Conservation (phyloP, 2,329 filamentous ascomycete genomes). For the Pyricularia pennisetigena region DNA sequence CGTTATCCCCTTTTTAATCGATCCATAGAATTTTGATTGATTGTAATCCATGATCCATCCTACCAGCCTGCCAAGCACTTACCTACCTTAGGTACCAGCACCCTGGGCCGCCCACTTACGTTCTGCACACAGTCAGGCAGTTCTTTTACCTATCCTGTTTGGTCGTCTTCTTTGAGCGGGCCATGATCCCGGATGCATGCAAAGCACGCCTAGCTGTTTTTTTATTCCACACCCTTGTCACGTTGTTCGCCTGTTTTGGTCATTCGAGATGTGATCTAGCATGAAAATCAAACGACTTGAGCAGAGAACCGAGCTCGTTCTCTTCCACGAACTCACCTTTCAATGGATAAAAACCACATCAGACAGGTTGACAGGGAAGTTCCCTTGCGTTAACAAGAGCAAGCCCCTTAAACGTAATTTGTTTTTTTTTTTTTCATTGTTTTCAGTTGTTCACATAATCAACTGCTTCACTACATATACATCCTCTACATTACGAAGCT, state of each 20-base stretch:
- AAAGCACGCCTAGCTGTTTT: neutral
- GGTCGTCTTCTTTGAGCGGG: neutral
- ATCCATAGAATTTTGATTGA: neutral
- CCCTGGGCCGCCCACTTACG: neutral
- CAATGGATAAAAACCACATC: neutral
- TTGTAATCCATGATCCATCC: neutral
- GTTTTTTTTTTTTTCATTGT: no score
- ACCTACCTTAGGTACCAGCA: neutral
- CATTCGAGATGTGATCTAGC: neutral
- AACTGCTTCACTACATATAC: neutral
- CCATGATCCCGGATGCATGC: neutral
- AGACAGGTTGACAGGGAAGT: no score
- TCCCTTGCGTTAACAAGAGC: neutral
- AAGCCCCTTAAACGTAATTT: neutral
- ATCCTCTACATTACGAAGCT: neutral
- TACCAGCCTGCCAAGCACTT: neutral
- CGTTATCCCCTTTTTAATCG: neutral
- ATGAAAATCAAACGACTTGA: neutral
- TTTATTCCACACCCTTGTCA: neutral
- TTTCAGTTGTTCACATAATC: neutral
- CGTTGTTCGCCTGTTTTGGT: neutral
- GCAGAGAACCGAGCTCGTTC: neutral
- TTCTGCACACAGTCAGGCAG: neutral
- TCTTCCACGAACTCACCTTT: neutral
- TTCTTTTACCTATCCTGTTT: neutral